Evolutionary conservation across 108 stramenopile genomes (phyloP), one percentile per base, ranked within the genome.

Genomic region (Nitzschia sp.): DNA sequence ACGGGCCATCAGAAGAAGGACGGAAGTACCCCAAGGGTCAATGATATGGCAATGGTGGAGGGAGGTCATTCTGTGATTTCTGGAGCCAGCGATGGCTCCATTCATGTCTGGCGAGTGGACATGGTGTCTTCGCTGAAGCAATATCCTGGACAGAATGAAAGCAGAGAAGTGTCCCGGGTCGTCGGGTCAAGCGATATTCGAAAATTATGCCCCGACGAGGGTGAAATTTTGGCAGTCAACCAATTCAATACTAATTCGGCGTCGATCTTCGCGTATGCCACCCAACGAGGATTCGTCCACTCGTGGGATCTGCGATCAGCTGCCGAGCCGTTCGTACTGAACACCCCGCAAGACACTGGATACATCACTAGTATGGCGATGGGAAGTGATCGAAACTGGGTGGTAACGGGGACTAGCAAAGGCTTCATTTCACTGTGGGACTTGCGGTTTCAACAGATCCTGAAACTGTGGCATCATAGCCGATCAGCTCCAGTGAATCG

Each of bases 401-500:
- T 95, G 23, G 83, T 87, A 8, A 88, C 88, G 23, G 94, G 97
- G 35, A 95, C 94, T 3, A 87, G 76, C 66, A 71, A 61, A 60
- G 82, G 84, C 4, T 82, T 58, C 65, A 38, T 88, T 1, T 60
- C 83, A 0, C 59, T 95, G 52, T 95, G 86, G 86, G 93, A 95
- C 54, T 63, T 95, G 19, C 79, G 93, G 16, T 95, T 84, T 65
- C 89, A 94, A 63, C 63, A 86, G 47, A 72, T 84, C 27, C 82
- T 93, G 53, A 94, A 94, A 33, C 64, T 96, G 22, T 98, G 96
- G 97, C 83, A 90, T 16, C 95, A 98, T 81, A 85, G 82, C 38
- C 78, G 91, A 16, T 71, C 77, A 21, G 68, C 82, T 60, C 77
- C 92, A 28, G 85, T 96, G 32, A 86, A 86, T 68, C 84, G 96